Base-by-base conservation (phyloP, 805 yeast genomes). In the Lachancea cidri region DNA sequence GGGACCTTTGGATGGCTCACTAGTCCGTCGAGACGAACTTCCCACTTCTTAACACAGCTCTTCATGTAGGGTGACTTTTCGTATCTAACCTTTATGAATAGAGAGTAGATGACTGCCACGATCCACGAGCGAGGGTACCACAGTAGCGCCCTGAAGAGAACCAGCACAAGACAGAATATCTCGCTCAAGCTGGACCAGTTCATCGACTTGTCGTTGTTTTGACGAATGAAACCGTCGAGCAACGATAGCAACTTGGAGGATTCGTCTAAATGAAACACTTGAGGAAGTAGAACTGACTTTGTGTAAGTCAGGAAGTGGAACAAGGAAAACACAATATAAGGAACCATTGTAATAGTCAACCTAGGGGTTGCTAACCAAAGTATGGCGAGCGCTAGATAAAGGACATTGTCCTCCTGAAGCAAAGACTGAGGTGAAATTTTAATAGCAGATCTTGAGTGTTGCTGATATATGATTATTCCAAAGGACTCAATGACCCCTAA, bases 291-390 rank as follows among this genome's bases (percentile, higher is more conserved):
- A 48, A 72, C 74, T 32, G 78, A 71, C 52, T 83, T 77, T 41
- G 74, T 49, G 67, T 86, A 91, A 15, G 83, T 80, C 55, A 88
- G 68, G 8, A 78, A 79, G 60, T 89, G 97, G 77, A 91, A 88
- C 15, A 80, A 58, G 5, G 96, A 82, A 62, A 83, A 89, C 42
- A 85, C 67, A 35, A 77, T 68, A 57, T 84, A 87, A 41, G 97
- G 95, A 17, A 81, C 60, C 47, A 83, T 66, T 2, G 95, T 74
- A 41, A 85, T 58, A 25, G 76, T 62, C 47, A 76, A 74, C 45
- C 73, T 76, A 35, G 82, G 79, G 50, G 87, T 74, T 4, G 75
- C 47, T 55, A 73, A 64, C 79, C 79, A 77, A 33, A 68, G 69
- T 46, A 74, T 49, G 36, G 80, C 79, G 44, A 80, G 64, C 32